These are phyloP conservation scores for Anacardium occidentale DNA, from an alignment of 345 rosid genomes.

Conservation along the genomic window DNA sequence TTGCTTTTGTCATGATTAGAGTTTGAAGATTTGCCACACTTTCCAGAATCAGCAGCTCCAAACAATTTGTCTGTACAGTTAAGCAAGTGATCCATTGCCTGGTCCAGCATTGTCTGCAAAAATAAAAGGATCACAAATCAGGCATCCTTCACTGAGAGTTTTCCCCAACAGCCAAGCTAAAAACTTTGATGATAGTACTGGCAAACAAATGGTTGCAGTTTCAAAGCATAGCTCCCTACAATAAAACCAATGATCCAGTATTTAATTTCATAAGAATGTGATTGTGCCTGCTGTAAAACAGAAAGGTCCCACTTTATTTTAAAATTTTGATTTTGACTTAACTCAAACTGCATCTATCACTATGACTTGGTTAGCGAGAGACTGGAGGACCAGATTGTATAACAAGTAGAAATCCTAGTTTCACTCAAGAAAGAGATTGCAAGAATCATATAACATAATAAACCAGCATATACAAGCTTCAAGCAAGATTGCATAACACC, in stretches of 20 bases:
- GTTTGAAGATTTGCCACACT: slow-evolving; percentile 20
- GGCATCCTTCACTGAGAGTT: neutral
- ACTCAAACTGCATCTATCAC: neutral
- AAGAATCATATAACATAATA: neutral
- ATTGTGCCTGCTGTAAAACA: neutral
- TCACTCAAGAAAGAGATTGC: neutral
- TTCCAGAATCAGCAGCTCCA: slow-evolving; percentile 32
- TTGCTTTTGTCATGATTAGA: slow-evolving; percentile 26
- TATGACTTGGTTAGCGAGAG: neutral
- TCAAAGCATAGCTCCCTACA: slow-evolving; percentile 9
- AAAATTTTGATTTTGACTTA: neutral
- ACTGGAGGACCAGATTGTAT: neutral
- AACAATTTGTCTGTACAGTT: slow-evolving; percentile 58
- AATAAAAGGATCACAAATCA: neutral
- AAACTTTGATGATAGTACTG: neutral
- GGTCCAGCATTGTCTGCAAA: slow-evolving; percentile 48
- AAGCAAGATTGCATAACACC: neutral
- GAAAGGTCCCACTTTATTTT: slow-evolving; percentile 2
- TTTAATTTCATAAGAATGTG: neutral
- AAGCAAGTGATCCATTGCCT: slow-evolving; percentile 66
- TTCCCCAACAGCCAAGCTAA: neutral
- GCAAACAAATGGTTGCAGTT: neutral
- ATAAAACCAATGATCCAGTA: neutral
- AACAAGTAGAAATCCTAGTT: neutral
- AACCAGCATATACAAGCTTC: slow-evolving; percentile 1